Percentiles rank a stretch among this genome's conserved stretches.
These are phyloP conservation scores for Chaetothyriales sp. DNA, from an alignment of 2,329 filamentous ascomycete genomes.

Conservation along the genomic window DNA sequence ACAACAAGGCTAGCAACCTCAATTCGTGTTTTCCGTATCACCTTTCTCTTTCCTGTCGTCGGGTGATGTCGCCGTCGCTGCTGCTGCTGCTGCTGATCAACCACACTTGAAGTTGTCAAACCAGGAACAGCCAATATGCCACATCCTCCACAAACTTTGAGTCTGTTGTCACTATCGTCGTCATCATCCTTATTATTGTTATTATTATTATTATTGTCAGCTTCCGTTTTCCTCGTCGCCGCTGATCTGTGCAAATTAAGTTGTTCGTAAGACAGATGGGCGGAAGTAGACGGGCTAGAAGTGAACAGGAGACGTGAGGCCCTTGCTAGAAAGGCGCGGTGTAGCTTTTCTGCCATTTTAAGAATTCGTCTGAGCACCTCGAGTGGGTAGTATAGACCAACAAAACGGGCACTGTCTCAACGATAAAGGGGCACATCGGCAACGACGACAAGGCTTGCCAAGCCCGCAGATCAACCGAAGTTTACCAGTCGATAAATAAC, in stretches of 20 bases:
- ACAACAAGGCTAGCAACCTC: constrained; percentile 3
- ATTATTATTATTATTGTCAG: neutral
- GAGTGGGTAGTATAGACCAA: no score
- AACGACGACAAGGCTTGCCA: no score
- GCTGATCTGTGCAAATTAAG: neutral
- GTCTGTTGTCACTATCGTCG: constrained; percentile 15
- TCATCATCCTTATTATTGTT: constrained; percentile 1
- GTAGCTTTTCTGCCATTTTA: neutral
- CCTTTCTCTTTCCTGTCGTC: constrained; percentile 1
- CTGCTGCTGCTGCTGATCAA: neutral
- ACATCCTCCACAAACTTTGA: constrained; percentile 26
- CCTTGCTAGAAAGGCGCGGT: constrained; percentile 21
- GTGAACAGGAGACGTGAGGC: constrained; percentile 22
- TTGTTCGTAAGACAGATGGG: constrained; percentile 23
- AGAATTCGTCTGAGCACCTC: no score
- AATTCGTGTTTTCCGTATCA: constrained; percentile 6
- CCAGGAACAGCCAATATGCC: constrained; percentile 23
- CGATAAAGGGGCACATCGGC: no score
- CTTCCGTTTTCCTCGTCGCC: neutral
- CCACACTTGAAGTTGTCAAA: constrained; percentile 17
- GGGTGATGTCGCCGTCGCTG: neutral
- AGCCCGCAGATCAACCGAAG: no score
- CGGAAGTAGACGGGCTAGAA: constrained; percentile 26
- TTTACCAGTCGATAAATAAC: no score
- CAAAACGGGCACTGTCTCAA: no score